A percentile compares a stretch with the other conserved stretches of the same genome.
Evolutionary conservation across 345 rosid species (phyloP).

Genomic region (Excoecaria cochinchinensis): DNA sequence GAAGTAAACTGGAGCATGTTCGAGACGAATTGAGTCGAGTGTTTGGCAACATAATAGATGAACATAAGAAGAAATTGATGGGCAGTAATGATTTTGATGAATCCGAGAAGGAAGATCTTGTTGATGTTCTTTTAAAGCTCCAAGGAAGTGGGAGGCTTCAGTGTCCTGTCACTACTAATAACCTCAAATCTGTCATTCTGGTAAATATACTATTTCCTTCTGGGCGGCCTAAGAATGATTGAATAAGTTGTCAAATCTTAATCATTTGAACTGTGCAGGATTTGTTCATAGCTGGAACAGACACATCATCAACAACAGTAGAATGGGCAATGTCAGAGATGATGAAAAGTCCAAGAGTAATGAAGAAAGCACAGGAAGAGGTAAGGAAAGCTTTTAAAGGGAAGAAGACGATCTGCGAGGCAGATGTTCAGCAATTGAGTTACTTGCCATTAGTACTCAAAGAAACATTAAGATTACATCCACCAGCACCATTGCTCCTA

Average conservation of each 20-base stretch:
- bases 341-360: conserved; percentile 17
- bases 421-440: conserved; percentile 13
- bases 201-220: not conserved
- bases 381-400: conserved; percentile 13
- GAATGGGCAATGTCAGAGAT: conserved; percentile 24
- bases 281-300: conserved; percentile 17
- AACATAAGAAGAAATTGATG: conserved; percentile 8
- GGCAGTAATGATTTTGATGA: not conserved
- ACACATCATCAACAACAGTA: conserved; percentile 16
- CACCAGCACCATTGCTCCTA: conserved; percentile 14
- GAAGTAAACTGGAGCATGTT: not conserved
- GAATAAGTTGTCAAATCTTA: not conserved
- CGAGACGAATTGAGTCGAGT: not conserved
- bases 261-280: not conserved
- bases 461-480: conserved; percentile 24
- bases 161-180: conserved; percentile 8
- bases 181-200: conserved; percentile 15
- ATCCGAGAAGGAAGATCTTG: conserved; percentile 8
- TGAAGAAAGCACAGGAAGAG: conserved; percentile 20
- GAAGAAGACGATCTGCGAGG: conserved; percentile 11
- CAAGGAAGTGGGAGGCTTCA: conserved; percentile 16
- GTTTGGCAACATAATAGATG: not conserved
- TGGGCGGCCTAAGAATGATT: too few relatives aligned
- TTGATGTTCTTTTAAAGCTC: conserved; percentile 14
- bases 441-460: conserved; percentile 15